A percentile compares a stretch with the other conserved stretches of the same genome.
Evolutionary conservation across 2,329 filamentous ascomycete genomes (phyloP).

Genomic region (Orbilia blumenaviensis): DNA sequence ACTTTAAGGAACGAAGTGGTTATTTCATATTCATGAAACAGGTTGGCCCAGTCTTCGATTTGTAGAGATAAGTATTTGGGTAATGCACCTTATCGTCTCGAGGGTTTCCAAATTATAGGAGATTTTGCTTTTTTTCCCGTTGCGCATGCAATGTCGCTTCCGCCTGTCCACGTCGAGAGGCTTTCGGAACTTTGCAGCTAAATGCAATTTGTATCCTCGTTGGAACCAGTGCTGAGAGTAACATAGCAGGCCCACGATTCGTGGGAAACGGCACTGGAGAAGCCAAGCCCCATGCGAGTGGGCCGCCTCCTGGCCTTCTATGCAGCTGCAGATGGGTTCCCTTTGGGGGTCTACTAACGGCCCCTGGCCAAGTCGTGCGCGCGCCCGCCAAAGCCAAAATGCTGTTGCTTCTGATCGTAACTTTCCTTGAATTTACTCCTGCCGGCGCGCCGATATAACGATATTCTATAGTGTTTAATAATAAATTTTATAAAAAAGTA

Average conservation of each 20-base stretch:
- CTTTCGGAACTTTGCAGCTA: conserved; percentile 41
- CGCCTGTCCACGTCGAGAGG: conserved; percentile 26
- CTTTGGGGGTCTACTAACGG: conserved; percentile 30
- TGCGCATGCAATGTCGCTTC: conserved; percentile 37
- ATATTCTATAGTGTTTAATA: conserved; percentile 45
- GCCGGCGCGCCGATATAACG: conserved; percentile 47
- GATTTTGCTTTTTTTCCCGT: conserved; percentile 39
- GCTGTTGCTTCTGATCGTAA: conserved; percentile 24
- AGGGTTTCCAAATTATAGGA: conserved; percentile 45
- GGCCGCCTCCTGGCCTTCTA: conserved; percentile 25
- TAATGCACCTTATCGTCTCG: conserved; percentile 24
- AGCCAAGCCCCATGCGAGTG: conserved; percentile 41
- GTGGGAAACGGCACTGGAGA: conserved; percentile 34
- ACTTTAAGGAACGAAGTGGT: not conserved
- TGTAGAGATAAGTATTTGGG: not conserved
- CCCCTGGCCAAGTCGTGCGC: conserved; percentile 27
- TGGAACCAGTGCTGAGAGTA: conserved; percentile 11
- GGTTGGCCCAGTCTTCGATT: not conserved
- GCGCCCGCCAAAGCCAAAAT: conserved; percentile 47
- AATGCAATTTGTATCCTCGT: conserved; percentile 21
- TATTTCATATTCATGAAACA: not conserved
- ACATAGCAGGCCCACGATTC: conserved; percentile 28
- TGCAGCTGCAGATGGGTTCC: conserved; percentile 6
- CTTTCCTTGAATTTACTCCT: not conserved
- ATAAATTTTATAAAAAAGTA: conserved; percentile 42